These are phyloP conservation scores for Mycogone perniciosa DNA, from an alignment of 2,329 filamentous ascomycete genomes.

Conservation along the genomic window DNA sequence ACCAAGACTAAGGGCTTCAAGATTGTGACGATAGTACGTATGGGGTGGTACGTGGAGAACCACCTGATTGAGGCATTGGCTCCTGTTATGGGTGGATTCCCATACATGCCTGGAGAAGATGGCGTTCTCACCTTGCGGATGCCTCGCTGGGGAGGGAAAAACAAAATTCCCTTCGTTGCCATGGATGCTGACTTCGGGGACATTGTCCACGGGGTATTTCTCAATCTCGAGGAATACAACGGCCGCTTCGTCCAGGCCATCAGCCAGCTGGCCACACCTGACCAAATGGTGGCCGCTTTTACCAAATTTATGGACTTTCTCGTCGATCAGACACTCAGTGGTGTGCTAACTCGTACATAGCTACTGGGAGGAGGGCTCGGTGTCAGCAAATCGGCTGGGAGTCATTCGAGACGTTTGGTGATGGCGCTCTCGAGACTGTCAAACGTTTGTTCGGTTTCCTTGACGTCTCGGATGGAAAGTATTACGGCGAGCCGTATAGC, in stretches of 20 bases:
- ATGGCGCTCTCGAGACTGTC: slow-evolving; percentile 28
- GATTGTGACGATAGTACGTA: too few species aligned
- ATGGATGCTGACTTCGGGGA: slow-evolving; percentile 39
- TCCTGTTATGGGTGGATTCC: slow-evolving; percentile 37
- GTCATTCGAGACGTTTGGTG: slow-evolving; percentile 26
- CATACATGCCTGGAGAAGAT: slow-evolving; percentile 28
- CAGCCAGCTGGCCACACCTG: slow-evolving; percentile 29
- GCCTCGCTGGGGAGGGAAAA: slow-evolving; percentile 34
- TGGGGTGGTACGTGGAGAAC: too few species aligned
- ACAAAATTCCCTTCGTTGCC: slow-evolving; percentile 31
- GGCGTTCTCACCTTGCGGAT: slow-evolving; percentile 28
- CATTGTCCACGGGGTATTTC: slow-evolving; percentile 38
- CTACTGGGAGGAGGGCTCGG: slow-evolving; percentile 26
- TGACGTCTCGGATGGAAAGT: slow-evolving; percentile 27
- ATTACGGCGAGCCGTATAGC: slow-evolving; percentile 26
- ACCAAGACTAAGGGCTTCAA: too few species aligned
- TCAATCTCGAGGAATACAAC: slow-evolving; percentile 33
- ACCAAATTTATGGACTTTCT: slow-evolving; percentile 21
- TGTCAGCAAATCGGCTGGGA: slow-evolving; percentile 27
- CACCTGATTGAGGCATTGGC: too few species aligned
- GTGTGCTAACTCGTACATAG: slow-evolving; percentile 16
- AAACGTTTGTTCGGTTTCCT: slow-evolving; percentile 33
- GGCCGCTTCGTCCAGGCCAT: too few species aligned
- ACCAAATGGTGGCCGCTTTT: slow-evolving; percentile 26
- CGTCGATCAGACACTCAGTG: neutral